A percentile compares a stretch with the other conserved stretches of the same genome.
These are phyloP conservation scores for Sphagnum magellanicum DNA, from an alignment of 228 moss, liverwort and hornwort species.

Conservation along the genomic window DNA sequence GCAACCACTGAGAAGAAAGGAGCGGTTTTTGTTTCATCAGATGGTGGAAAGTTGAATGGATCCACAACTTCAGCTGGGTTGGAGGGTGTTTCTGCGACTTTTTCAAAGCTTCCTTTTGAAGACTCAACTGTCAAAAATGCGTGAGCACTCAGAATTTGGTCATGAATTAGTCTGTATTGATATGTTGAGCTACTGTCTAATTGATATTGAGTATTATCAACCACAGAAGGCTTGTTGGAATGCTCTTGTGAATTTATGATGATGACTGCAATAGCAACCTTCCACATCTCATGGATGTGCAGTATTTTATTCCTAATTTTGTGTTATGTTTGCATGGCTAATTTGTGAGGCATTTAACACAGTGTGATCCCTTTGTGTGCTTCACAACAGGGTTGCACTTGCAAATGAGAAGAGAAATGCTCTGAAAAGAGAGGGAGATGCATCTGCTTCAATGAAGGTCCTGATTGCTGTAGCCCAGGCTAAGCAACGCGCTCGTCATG, in stretches of 20 bases:
- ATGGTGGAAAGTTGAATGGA: conserved; percentile 45
- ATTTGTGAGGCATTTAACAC: too few relatives aligned
- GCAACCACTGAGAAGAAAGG: conserved; percentile 47
- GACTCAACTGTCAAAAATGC: conserved; percentile 53
- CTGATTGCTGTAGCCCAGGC: conserved; percentile 99
- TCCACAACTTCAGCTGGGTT: conserved; percentile 21
- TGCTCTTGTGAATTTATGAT: too few relatives aligned
- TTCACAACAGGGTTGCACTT: conserved; percentile 64
- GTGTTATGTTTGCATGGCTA: too few relatives aligned
- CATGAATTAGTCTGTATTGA: too few relatives aligned
- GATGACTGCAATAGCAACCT: too few relatives aligned
- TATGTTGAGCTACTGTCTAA: too few relatives aligned
- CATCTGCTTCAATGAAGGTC: conserved; percentile 82
- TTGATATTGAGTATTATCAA: too few relatives aligned
- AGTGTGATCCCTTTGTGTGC: too few relatives aligned
- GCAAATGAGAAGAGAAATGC: conserved; percentile 92
- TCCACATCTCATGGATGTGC: too few relatives aligned
- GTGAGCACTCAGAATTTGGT: conserved; percentile 17
- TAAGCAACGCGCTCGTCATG: conserved; percentile 77
- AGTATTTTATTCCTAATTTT: too few relatives aligned
- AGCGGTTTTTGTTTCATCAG: conserved; percentile 25
- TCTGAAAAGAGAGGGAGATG: conserved; percentile 69
- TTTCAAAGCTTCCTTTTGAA: conserved; percentile 43
- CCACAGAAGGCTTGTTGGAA: too few relatives aligned
- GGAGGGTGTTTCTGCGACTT: conserved; percentile 43